Percentiles rank a stretch among this genome's conserved stretches.
Evolutionary conservation across 2,329 filamentous ascomycete species (phyloP).

Genomic region (Alternaria incomplexa): DNA sequence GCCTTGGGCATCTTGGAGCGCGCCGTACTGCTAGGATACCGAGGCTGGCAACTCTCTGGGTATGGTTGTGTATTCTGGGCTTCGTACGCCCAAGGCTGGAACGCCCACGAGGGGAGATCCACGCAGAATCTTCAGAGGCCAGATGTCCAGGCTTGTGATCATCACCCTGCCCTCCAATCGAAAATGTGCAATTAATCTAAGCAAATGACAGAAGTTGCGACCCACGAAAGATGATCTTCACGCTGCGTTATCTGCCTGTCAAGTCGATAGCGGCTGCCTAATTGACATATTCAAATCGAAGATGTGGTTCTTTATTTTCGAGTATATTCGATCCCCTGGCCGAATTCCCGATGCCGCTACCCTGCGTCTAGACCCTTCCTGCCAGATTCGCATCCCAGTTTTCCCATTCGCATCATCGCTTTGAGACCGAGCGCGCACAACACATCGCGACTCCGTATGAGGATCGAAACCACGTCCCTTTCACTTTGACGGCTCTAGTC

Average conservation of each 20-base stretch:
- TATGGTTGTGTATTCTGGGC: neutral
- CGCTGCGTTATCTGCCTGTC: neutral
- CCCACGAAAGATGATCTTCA: neutral
- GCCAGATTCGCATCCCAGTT: neutral
- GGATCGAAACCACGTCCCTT: neutral
- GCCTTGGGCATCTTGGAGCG: neutral
- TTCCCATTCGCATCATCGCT: neutral
- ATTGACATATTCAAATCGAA: neutral
- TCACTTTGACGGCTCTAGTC: slow-evolving; percentile 4
- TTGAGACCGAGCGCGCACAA: neutral
- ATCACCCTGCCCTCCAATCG: neutral
- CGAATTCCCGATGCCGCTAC: slow-evolving; percentile 11
- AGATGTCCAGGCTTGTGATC: neutral
- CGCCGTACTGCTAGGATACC: neutral
- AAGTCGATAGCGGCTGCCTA: neutral
- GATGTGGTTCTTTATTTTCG: neutral
- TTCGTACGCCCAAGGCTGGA: neutral
- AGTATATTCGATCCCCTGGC: slow-evolving; percentile 2
- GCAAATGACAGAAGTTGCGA: neutral
- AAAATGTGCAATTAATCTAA: neutral
- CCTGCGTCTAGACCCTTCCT: slow-evolving; percentile 1
- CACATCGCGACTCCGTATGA: neutral
- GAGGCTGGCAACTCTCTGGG: neutral
- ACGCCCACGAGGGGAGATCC: neutral
- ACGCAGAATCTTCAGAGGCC: neutral